Conservation (phyloP, 805 yeast species). For the Tetrapisispora iriomotensis region DNA sequence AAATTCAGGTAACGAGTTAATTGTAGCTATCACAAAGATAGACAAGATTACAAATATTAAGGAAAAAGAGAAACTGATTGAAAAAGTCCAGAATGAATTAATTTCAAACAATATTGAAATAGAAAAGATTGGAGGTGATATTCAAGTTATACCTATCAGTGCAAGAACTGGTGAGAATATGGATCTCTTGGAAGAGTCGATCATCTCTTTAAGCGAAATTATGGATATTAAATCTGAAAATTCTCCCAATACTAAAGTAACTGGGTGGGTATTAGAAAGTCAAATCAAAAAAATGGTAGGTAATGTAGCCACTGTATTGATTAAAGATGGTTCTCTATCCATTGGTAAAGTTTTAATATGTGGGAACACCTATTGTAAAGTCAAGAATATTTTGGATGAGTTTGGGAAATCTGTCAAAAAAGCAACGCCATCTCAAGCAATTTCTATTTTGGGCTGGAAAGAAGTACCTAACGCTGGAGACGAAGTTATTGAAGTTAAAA, state of each 20-base stretch:
- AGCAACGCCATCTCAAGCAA: constrained; percentile 85
- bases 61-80: constrained; percentile 50
- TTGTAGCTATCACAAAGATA: constrained; percentile 89
- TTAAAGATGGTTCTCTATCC: constrained; percentile 67
- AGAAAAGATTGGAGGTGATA: constrained; percentile 93
- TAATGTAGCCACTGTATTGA: constrained; percentile 72
- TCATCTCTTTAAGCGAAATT: constrained; percentile 74
- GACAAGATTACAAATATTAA: constrained; percentile 45
- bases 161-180: constrained; percentile 86
- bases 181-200: constrained; percentile 82
- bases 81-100: constrained; percentile 68
- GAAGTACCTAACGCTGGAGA: constrained; percentile 89
- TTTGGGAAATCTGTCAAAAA: constrained; percentile 47
- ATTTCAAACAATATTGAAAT: constrained; percentile 70
- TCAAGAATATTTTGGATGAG: constrained; percentile 69
- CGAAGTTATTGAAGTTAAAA: constrained; percentile 62
- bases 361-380: constrained; percentile 80
- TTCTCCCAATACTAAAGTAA: constrained; percentile 37
- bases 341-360: constrained; percentile 70
- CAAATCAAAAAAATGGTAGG: constrained; percentile 77
- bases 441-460: constrained; percentile 90
- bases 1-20: constrained; percentile 39
- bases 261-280: constrained; percentile 88
- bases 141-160: constrained; percentile 78
- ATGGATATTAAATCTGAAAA: constrained; percentile 61